Base-by-base conservation (phyloP, 306 rosid species). In the Prunus dulcis region DNA sequence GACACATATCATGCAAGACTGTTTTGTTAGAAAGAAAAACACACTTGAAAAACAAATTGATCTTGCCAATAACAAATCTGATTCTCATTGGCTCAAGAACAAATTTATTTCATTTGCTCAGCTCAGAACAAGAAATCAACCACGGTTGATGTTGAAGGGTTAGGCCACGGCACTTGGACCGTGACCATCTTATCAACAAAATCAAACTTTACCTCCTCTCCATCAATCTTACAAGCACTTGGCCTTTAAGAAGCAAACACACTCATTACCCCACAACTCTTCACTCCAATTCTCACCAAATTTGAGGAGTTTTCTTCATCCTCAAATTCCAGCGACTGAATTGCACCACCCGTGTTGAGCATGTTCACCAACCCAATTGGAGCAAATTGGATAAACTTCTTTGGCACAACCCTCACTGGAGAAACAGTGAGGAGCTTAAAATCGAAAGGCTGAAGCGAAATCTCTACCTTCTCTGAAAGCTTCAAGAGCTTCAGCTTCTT, bases 351-450 rank as follows among this genome's bases (percentile, higher is more conserved):
- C 4, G 89, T 73, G 80, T 93, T 93, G 1, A 88, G 80, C 96
- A 93, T 90, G 82, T 88, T 93, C 69, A 83, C 86, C 66, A 88
- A 73, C 47, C 96, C 97, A 73, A 90, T 86, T 7, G 89, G 84
- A 68, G 93, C 88, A 65, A 93, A 86, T 62, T 86, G 87, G 76
- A 86, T 47, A 58, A 50, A 66, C 38, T 73, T 74, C 30, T 72
- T 73, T 9, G 84, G 47, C 51, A 83, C 41, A 8, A 82, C 58
- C 18, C 28, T 49, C 76, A 86, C 87, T 0, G 89, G 89, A 73
- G 93, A 83, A 68, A 90, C 81, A 3, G 81, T 88, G 12, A 87
- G 64, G 18, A 90, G 88, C 85, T 92, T 91, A 49, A 55, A 90
- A 53, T 53, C 34, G 53, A 90, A 87, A 20, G 91, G 97, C 34